Percentiles rank a stretch among this genome's conserved stretches.
These are phyloP conservation scores for Nicotiana undulata DNA, from an alignment of 257 asterid species.

Conservation along the genomic window DNA sequence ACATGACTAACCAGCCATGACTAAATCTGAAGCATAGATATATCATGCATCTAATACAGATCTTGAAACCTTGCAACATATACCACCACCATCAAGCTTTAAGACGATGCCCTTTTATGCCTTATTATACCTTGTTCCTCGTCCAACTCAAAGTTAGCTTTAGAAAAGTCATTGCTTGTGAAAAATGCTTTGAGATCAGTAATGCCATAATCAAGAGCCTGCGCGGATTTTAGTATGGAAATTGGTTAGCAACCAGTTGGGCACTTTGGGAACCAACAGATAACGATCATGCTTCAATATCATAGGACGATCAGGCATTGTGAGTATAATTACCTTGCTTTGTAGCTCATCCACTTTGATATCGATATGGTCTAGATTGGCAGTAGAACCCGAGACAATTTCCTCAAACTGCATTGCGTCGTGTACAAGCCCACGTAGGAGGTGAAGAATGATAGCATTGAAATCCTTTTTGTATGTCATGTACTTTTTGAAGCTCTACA, in stretches of 20 bases:
- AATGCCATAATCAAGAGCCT: conserved; percentile 81
- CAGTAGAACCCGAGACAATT: conserved; percentile 43
- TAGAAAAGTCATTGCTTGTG: conserved; percentile 51
- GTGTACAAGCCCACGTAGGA: conserved; percentile 75
- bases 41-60: neutral
- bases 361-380: conserved; percentile 47
- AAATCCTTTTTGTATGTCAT: conserved; percentile 88
- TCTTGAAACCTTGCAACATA: neutral
- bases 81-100: conserved; percentile 17
- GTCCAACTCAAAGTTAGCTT: conserved; percentile 64
- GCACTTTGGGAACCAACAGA: neutral
- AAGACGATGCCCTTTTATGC: conserved; percentile 61
- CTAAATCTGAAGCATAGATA: neutral
- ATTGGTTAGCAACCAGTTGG: neutral
- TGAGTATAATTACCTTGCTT: conserved; percentile 52
- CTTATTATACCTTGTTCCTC: conserved; percentile 54
- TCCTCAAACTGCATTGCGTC: conserved; percentile 66
- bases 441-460: conserved; percentile 65
- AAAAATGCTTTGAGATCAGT: conserved; percentile 77
- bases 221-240: conserved; percentile 11
- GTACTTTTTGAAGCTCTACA: conserved; percentile 83
- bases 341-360: conserved; percentile 79
- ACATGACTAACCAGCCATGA: neutral
- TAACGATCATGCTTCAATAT: neutral
- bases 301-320: neutral